Conservation (phyloP, 1,284 basidiomycete genomes). For the Naganishia sp. region DNA sequence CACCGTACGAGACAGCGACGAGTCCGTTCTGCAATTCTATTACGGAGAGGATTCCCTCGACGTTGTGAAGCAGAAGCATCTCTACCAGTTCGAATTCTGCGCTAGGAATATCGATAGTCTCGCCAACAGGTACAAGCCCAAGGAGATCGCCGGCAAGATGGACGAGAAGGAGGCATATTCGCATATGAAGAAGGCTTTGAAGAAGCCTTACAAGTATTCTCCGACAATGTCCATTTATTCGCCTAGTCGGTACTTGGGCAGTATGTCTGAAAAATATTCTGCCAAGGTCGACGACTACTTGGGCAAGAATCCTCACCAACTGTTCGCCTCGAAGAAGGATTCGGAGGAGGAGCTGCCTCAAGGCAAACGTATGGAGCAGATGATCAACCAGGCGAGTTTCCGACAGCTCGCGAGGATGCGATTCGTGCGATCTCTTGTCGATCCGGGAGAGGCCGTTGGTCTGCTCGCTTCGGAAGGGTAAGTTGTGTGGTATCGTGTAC, state of each 20-base stretch:
- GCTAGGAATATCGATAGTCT: constrained; percentile 83
- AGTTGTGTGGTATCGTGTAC: constrained; percentile 41
- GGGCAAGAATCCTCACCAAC: constrained; percentile 72
- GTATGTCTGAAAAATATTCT: constrained; percentile 91
- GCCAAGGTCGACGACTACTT: constrained; percentile 77
- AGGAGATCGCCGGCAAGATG: constrained; percentile 63
- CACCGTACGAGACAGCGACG: constrained; percentile 93
- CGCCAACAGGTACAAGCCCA: constrained; percentile 71
- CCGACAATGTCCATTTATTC: constrained; percentile 77
- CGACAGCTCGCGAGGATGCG: constrained; percentile 79
- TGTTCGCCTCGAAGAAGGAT: constrained; percentile 66
- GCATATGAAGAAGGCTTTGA: constrained; percentile 90
- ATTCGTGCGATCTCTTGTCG: constrained; percentile 89
- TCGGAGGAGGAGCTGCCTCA: constrained; percentile 44
- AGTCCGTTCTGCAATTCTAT: constrained; percentile 90
- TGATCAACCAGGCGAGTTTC: constrained; percentile 65
- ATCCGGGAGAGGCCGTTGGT: constrained; percentile 97
- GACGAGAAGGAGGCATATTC: constrained; percentile 68
- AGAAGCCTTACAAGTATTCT: constrained; percentile 65
- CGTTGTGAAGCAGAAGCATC: constrained; percentile 91
- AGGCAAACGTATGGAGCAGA: constrained; percentile 58
- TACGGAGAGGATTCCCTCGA: constrained; percentile 98
- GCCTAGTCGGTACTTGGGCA: constrained; percentile 80
- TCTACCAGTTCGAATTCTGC: constrained; percentile 88
- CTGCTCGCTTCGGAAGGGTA: constrained; percentile 96